Conservation (phyloP, 495 filamentous ascomycete species). For the Staphylotrichum tortipilum region DNA sequence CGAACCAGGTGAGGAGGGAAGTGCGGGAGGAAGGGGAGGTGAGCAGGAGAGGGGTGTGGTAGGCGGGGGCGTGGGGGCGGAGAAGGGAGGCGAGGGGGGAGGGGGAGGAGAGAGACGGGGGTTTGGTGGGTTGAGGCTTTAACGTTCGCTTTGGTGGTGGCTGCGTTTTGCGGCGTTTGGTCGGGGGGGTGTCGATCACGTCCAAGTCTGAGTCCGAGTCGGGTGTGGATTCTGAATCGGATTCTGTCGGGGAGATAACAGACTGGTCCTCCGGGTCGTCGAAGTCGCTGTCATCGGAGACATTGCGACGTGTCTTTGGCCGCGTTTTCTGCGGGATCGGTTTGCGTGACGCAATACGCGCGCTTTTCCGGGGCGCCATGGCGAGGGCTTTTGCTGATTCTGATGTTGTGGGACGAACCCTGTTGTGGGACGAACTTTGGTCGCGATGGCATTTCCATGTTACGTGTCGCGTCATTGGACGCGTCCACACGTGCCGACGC, state of each 20-base stretch:
- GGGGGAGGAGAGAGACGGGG: background rate
- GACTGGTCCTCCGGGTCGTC: too few species aligned
- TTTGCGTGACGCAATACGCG: background rate
- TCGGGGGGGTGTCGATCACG: background rate
- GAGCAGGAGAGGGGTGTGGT: constrained; percentile 38
- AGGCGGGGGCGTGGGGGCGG: constrained; percentile 20
- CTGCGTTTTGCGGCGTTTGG: constrained; percentile 4
- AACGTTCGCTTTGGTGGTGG: background rate
- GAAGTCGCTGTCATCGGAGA: background rate
- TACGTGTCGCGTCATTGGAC: too few species aligned
- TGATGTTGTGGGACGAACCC: background rate
- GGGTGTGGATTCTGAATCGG: too few species aligned
- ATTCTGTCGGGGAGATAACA: too few species aligned
- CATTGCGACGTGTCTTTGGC: background rate
- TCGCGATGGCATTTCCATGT: too few species aligned
- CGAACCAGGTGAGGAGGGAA: constrained; percentile 35
- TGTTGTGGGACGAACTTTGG: too few species aligned
- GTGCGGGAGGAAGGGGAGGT: constrained; percentile 14
- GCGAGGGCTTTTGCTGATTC: background rate
- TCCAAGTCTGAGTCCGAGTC: background rate
- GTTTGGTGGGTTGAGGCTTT: background rate
- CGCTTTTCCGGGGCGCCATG: constrained; percentile 4
- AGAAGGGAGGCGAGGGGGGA: background rate
- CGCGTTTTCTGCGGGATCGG: background rate
- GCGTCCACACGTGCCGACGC: too few species aligned